These are phyloP conservation scores for Suhomyces bolitotheri DNA, from an alignment of 1,139 yeast species.

Conservation along the genomic window DNA sequence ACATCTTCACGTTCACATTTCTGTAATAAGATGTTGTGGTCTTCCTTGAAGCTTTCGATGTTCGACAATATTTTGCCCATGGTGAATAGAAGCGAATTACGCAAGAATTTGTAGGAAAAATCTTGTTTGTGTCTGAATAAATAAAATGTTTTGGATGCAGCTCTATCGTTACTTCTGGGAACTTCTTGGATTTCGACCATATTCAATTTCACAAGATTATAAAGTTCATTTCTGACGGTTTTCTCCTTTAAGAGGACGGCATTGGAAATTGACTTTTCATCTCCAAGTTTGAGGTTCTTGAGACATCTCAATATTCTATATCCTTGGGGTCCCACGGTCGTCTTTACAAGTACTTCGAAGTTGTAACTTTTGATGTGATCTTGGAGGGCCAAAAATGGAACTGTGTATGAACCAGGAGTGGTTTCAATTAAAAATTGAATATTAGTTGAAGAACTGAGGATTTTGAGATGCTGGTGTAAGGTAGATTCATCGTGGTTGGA, in stretches of 20 bases:
- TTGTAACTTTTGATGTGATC: constrained; percentile 52
- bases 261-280: constrained; percentile 81
- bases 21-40: constrained; percentile 62
- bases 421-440: constrained; percentile 29
- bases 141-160: constrained; percentile 85
- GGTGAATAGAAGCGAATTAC: constrained; percentile 33
- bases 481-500: constrained; percentile 7
- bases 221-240: constrained; percentile 67
- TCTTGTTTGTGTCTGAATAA: constrained; percentile 74
- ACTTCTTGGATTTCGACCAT: constrained; percentile 82
- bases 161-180: constrained; percentile 88
- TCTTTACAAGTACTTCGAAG: constrained; percentile 60
- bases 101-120: constrained; percentile 53
- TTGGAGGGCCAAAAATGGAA: constrained; percentile 45
- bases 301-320: constrained; percentile 67
- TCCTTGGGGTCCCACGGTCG: constrained; percentile 59
- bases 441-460: constrained; percentile 39
- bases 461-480: constrained; percentile 46
- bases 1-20: constrained; percentile 64
- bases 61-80: constrained; percentile 66
- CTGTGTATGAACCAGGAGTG: constrained; percentile 43
- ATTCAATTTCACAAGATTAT: constrained; percentile 56
- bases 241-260: constrained; percentile 74
- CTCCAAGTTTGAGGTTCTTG: constrained; percentile 66
- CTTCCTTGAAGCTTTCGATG: constrained; percentile 56